Evolutionary conservation across 164 flowering plant genomes (phyloP), one percentile per base, ranked within the genome.

Genomic region (Magnolia sinica): DNA sequence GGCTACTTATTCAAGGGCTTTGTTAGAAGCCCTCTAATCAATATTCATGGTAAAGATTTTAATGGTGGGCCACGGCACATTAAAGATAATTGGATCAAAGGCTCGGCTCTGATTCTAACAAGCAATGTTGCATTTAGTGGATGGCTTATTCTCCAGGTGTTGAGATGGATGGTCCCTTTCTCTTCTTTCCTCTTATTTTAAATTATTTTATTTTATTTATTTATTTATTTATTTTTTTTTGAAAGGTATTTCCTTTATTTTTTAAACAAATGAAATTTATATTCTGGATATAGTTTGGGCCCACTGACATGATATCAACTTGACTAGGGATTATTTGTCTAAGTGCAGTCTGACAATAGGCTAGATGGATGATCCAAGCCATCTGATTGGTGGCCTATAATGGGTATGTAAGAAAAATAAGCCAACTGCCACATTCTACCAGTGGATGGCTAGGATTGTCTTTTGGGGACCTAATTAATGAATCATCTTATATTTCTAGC

Each of bases 141-240:
- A 9, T 85, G 83, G 83, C 83, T 87, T 71, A 81, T 86, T 37
- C 81, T 87, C 58, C 87, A 84, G 87, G 87, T 84, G 4, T 13
- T 71, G 63, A 29, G 63, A 51, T 71, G n/a, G 72, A 6, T 71
- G 73, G 24, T 71, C 19, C 3, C 9, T 37, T 50, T 31, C 3
- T 70, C 23, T 70, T 70, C 23, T 16, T 13, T 70, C 4, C 18
- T 20, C 8, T 65, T 65, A 23, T n/a, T n/a, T n/a, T n/a, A n/a
- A n/a, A n/a, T n/a, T n/a, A n/a, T 20, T 20, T 23, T 61, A 11
- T 14, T 7, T 13, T 19, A n/a, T 23, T 61, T 61, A 1, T 16
- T 63, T 0, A 7, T 63, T 37, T 37, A 3, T 37, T 37, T 24
- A 1, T 24, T n/a, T n/a, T n/a, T n/a, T n/a, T n/a, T 24, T 24